Evolutionary conservation across 163 green algal genomes (phyloP).

Genomic region (Picocystis sp.): DNA sequence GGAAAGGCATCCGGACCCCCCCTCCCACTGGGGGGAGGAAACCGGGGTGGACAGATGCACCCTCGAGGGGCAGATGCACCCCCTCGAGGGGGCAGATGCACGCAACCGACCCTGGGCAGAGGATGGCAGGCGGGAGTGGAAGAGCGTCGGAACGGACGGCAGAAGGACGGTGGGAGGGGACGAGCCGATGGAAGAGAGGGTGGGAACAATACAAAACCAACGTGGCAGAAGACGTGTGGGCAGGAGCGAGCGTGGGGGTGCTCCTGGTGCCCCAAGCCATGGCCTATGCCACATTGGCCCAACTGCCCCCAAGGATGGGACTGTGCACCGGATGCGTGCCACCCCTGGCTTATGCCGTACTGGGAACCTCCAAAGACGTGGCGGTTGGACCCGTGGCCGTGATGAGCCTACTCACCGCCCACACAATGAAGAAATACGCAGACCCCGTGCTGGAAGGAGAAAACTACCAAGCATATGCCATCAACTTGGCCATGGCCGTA

Average conservation of each 20-base stretch:
- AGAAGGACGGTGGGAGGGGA: no score
- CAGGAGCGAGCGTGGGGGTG: conserved; percentile 32
- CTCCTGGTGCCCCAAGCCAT: conserved; percentile 46
- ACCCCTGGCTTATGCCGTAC: conserved; percentile 44
- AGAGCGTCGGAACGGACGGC: no score
- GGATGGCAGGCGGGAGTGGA: no score
- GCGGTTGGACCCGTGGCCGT: conserved; percentile 70
- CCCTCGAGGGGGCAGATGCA: no score
- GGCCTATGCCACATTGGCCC: conserved; percentile 40
- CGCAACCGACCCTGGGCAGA: no score
- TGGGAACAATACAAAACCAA: background rate
- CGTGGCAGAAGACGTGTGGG: conserved; percentile 21
- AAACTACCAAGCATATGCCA: conserved; percentile 25
- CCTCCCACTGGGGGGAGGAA: no score
- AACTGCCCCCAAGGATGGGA: conserved; percentile 17
- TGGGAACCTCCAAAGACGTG: conserved; percentile 53
- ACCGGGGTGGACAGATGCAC: no score
- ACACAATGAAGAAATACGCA: conserved; percentile 26
- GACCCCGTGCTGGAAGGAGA: conserved; percentile 7
- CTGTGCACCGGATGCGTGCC: conserved; percentile 39
- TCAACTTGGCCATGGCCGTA: conserved; percentile 37
- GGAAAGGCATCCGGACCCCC: no score
- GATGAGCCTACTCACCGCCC: conserved; percentile 46
- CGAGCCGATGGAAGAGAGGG: conserved; percentile 1
- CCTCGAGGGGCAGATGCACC: no score